Evolutionary conservation across 495 filamentous ascomycete species (phyloP).

Genomic region (Penicillium waksmanii): DNA sequence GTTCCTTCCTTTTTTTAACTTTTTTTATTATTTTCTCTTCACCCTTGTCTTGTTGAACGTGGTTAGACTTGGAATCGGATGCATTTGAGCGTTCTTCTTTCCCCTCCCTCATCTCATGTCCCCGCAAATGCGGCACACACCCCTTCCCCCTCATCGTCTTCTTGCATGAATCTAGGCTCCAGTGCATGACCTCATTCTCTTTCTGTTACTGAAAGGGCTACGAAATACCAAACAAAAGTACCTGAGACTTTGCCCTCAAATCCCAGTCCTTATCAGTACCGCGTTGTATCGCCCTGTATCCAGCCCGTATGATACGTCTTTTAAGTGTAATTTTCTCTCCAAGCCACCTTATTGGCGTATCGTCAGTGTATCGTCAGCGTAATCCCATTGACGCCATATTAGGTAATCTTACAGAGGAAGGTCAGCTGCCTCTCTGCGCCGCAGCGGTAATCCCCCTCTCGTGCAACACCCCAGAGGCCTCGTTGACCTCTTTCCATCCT

Average conservation of each 20-base stretch:
- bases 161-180: slow-evolving; percentile 19
- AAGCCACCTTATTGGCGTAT: background rate
- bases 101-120: slow-evolving; percentile 24
- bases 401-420: slow-evolving; percentile 8
- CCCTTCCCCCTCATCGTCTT: slow-evolving; percentile 18
- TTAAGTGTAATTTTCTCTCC: background rate
- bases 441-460: background rate
- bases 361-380: background rate
- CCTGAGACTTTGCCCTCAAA: slow-evolving; percentile 1
- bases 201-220: slow-evolving; percentile 22
- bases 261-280: background rate
- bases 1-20: slow-evolving; percentile 14
- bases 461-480: slow-evolving; percentile 3
- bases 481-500: slow-evolving; percentile 1
- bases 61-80: slow-evolving; percentile 36
- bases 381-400: slow-evolving; percentile 14
- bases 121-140: slow-evolving; percentile 23
- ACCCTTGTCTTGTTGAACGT: slow-evolving; percentile 13
- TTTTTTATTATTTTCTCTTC: slow-evolving; percentile 16
- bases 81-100: slow-evolving; percentile 47
- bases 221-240: slow-evolving; percentile 24
- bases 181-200: slow-evolving; percentile 24
- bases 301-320: background rate
- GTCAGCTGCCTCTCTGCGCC: slow-evolving; percentile 14
- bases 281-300: background rate